These are phyloP conservation scores for Erythrophleum ivorense DNA, from an alignment of 331 rosid species.

Conservation along the genomic window DNA sequence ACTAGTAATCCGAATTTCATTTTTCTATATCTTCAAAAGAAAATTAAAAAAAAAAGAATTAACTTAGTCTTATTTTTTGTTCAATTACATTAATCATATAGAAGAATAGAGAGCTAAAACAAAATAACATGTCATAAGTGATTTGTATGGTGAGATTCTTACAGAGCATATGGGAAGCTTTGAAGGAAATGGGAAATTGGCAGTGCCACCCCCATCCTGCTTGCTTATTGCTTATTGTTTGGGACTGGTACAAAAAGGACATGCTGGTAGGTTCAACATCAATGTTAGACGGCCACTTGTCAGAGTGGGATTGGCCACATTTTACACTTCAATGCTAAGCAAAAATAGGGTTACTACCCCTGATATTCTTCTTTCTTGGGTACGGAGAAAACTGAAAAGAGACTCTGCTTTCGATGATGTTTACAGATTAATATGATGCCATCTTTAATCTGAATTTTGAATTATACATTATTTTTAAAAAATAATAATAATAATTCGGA, in stretches of 20 bases:
- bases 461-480: not conserved
- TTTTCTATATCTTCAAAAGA: no score
- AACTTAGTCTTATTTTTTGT: no score
- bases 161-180: no score
- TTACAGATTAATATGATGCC: constrained; percentile 40
- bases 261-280: constrained; percentile 29
- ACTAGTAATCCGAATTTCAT: no score
- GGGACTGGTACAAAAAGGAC: constrained; percentile 44
- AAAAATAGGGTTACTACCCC: constrained; percentile 1
- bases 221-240: no score
- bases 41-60: no score
- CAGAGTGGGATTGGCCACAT: constrained; percentile 35
- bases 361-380: constrained; percentile 58
- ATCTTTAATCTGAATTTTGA: constrained; percentile 31
- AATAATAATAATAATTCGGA: not conserved
- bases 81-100: no score
- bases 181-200: no score
- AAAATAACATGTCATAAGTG: no score
- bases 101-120: no score
- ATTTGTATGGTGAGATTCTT: no score
- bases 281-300: constrained; percentile 22
- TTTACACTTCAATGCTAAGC: constrained; percentile 8
- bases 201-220: no score
- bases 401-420: constrained; percentile 39
- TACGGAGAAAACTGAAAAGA: constrained; percentile 47